These are phyloP conservation scores for Phytopythium delawarense DNA, from an alignment of 352 stramenopile species.

Conservation along the genomic window DNA sequence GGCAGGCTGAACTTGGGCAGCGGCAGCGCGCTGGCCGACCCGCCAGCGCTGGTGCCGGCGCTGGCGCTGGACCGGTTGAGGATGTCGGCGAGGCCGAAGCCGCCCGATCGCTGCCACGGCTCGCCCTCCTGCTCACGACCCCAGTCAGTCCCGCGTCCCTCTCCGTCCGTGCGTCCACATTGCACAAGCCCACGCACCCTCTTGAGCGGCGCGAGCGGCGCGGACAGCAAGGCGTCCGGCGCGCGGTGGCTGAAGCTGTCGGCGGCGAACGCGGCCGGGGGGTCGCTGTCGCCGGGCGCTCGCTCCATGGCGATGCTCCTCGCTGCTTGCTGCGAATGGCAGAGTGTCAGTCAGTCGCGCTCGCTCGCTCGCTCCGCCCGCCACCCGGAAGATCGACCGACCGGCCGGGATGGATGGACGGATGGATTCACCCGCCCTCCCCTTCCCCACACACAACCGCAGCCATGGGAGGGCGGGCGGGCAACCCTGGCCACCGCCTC, in stretches of 20 bases:
- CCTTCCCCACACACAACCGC: constrained; percentile 1
- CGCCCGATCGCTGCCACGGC: constrained; percentile 55
- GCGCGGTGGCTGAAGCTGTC: constrained; percentile 24
- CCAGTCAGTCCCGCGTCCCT: constrained; percentile 14
- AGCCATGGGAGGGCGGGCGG: background rate
- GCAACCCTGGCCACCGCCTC: background rate
- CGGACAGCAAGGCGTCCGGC: constrained; percentile 5
- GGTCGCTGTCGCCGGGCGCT: background rate
- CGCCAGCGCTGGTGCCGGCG: constrained; percentile 5
- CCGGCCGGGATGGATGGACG: constrained; percentile 4
- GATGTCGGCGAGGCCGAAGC: constrained; percentile 79
- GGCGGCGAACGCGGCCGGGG: constrained; percentile 13
- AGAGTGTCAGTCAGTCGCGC: background rate
- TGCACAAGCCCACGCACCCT: constrained; percentile 19
- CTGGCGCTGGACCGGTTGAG: constrained; percentile 44
- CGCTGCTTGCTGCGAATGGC: background rate
- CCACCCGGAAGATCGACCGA: background rate
- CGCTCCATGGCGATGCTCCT: background rate
- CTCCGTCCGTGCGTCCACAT: too few relatives aligned
- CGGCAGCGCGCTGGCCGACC: constrained; percentile 5
- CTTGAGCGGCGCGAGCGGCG: constrained; percentile 21
- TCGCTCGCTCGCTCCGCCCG: too few relatives aligned
- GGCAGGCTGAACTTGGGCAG: constrained; percentile 72
- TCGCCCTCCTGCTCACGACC: constrained; percentile 46
- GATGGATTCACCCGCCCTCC: constrained; percentile 7